phyloP scores from a whole-genome alignment of 352 stramenopile genomes.

The Globisporangium ultimum region DNA sequence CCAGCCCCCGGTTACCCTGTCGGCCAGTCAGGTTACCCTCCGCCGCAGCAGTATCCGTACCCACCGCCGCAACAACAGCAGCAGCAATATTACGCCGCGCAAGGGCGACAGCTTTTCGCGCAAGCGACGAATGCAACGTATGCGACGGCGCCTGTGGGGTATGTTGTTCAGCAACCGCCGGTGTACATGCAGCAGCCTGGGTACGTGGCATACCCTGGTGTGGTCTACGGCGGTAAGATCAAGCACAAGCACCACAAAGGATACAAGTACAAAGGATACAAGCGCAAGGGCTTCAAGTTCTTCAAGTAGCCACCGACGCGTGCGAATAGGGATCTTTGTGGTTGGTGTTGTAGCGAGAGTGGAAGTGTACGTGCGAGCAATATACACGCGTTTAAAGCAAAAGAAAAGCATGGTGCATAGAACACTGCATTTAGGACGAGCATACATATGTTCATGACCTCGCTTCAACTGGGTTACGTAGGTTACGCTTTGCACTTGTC shows the following conservation, averaged over 20 bases:
- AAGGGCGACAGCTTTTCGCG: slow-evolving; percentile 66
- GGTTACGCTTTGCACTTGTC: too few relatives aligned
- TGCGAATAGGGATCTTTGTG: background rate
- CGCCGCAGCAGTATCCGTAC: slow-evolving; percentile 30
- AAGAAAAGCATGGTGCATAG: too few relatives aligned
- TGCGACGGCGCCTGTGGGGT: slow-evolving; percentile 20
- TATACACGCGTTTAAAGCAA: too few relatives aligned
- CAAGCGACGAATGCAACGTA: slow-evolving; percentile 44
- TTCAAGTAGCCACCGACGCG: slow-evolving; percentile 13
- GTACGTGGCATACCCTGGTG: slow-evolving; percentile 62
- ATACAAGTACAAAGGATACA: slow-evolving; percentile 53
- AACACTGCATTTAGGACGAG: too few relatives aligned
- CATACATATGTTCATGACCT: too few relatives aligned
- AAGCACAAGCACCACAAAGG: slow-evolving; percentile 50
- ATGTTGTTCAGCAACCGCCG: slow-evolving; percentile 23
- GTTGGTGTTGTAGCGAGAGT: slow-evolving; percentile 24
- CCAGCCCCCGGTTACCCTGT: slow-evolving; percentile 22
- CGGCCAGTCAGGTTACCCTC: slow-evolving; percentile 32
- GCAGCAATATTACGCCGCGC: slow-evolving; percentile 64
- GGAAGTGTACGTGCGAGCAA: too few relatives aligned
- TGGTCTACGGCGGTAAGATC: slow-evolving; percentile 47
- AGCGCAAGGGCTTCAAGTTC: slow-evolving; percentile 56
- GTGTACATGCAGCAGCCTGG: slow-evolving; percentile 31
- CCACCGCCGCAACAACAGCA: slow-evolving; percentile 29
- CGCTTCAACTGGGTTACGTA: too few relatives aligned